Evolutionary conservation across 2,329 filamentous ascomycete genomes (phyloP).

Genomic region (Xylaria sp.): DNA sequence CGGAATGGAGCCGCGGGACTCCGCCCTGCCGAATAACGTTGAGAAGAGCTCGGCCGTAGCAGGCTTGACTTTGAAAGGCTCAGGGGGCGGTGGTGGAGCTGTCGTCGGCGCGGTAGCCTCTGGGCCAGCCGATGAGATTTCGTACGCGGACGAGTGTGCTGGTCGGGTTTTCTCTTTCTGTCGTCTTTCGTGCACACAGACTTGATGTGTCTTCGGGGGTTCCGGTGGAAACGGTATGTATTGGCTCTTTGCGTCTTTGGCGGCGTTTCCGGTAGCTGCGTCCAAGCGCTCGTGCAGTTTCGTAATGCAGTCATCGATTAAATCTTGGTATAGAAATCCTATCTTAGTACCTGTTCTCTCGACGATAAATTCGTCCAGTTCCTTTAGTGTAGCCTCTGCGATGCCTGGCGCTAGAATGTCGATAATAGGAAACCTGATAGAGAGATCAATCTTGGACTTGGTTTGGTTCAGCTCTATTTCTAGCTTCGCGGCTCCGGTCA

Average conservation of each 20-base stretch:
- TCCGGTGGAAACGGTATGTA: slow-evolving; percentile 37
- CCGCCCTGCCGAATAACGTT: slow-evolving; percentile 47
- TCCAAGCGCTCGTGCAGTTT: slow-evolving; percentile 47
- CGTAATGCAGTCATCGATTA: slow-evolving; percentile 52
- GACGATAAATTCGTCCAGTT: slow-evolving; percentile 52
- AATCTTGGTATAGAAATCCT: slow-evolving; percentile 56
- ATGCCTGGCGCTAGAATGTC: slow-evolving; percentile 55
- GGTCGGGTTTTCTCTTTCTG: slow-evolving; percentile 59
- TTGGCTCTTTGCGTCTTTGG: slow-evolving; percentile 31
- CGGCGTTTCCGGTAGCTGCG: background rate
- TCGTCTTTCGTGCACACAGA: slow-evolving; percentile 49
- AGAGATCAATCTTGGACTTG: slow-evolving; percentile 53
- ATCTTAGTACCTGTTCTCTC: slow-evolving; percentile 54
- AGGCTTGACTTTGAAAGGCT: slow-evolving; percentile 51
- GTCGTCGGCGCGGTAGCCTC: slow-evolving; percentile 5
- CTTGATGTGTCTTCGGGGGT: slow-evolving; percentile 36
- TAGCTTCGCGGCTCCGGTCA: slow-evolving; percentile 48
- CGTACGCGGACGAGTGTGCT: slow-evolving; percentile 49
- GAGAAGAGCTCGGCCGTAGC: slow-evolving; percentile 53
- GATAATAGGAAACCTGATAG: slow-evolving; percentile 54
- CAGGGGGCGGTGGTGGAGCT: background rate
- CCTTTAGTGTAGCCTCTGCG: slow-evolving; percentile 49
- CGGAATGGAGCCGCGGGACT: slow-evolving; percentile 46
- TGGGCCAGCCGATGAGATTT: slow-evolving; percentile 38
- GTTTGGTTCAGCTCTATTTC: slow-evolving; percentile 53